Conservation (phyloP, 345 rosid species). For the Sisymbrium altissimum region DNA sequence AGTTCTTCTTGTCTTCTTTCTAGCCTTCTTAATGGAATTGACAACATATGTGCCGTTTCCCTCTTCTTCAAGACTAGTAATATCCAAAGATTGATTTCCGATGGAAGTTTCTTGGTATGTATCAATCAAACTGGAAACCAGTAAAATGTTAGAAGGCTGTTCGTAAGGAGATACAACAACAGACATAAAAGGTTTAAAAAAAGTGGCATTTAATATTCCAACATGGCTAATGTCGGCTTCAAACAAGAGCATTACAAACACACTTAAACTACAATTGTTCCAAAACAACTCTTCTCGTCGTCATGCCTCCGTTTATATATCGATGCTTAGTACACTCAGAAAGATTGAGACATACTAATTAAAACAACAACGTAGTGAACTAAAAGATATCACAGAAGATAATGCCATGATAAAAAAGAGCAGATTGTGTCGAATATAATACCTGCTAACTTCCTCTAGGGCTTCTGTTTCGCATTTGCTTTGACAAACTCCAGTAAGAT, state of each 20-base stretch:
- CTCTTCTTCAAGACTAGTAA: conserved; percentile 29
- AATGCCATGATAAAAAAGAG: not conserved
- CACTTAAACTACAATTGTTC: not conserved
- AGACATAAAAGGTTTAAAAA: not conserved
- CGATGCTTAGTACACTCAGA: not conserved
- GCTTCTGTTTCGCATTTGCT: conserved; percentile 30
- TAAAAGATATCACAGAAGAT: not conserved
- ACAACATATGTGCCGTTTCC: conserved; percentile 24
- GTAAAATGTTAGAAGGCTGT: conserved; percentile 4
- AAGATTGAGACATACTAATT: not conserved
- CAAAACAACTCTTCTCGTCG: not conserved
- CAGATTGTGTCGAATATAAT: not conserved
- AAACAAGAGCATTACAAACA: not conserved
- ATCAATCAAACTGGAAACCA: conserved; percentile 45
- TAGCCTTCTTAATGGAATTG: conserved; percentile 31
- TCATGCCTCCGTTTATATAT: not conserved
- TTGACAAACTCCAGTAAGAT: conserved; percentile 24
- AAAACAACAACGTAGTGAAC: not conserved
- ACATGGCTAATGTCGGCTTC: not conserved
- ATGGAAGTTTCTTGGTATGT: conserved; percentile 27
- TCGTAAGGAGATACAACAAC: not conserved
- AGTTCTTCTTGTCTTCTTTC: conserved; percentile 52
- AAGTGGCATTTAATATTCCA: not conserved
- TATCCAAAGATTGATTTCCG: conserved; percentile 30
- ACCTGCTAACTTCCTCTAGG: conserved; percentile 38